Percentiles rank a stretch among this genome's conserved stretches.
Evolutionary conservation across 768 basidiomycete genomes (phyloP).

Genomic region (Roridomyces roridus): DNA sequence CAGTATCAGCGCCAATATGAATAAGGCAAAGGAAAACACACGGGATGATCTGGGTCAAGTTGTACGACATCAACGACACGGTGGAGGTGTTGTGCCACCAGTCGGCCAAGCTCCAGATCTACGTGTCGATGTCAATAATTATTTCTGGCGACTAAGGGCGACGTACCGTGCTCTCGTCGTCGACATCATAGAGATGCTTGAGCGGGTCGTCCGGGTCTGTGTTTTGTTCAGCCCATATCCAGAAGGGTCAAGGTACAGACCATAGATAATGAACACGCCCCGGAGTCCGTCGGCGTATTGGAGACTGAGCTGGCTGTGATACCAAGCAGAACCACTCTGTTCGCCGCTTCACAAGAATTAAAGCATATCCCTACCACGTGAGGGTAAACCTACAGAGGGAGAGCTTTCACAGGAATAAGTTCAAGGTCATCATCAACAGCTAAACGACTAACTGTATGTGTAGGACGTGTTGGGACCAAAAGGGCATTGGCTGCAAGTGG

Average conservation of each 20-base stretch:
- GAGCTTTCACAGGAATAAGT: too few relatives aligned
- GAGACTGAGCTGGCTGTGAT: slow-evolving; percentile 33
- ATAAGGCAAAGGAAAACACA: too few relatives aligned
- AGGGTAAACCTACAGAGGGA: slow-evolving; percentile 10
- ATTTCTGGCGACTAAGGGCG: neutral
- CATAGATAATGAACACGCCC: slow-evolving; percentile 28
- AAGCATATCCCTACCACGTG: too few relatives aligned
- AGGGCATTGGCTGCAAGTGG: slow-evolving; percentile 2
- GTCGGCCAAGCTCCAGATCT: slow-evolving; percentile 27
- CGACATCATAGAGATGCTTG: slow-evolving; percentile 17
- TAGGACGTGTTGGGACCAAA: slow-evolving; percentile 14
- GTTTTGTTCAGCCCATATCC: slow-evolving; percentile 3
- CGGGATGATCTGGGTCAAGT: slow-evolving; percentile 10
- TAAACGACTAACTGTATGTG: slow-evolving; percentile 10
- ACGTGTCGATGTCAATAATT: too few relatives aligned
- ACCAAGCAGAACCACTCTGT: slow-evolving; percentile 48
- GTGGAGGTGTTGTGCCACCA: slow-evolving; percentile 17
- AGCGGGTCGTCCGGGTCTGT: slow-evolving; percentile 15
- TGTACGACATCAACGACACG: neutral
- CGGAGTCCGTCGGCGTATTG: slow-evolving; percentile 47
- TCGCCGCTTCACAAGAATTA: slow-evolving; percentile 9
- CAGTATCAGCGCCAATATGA: too few relatives aligned
- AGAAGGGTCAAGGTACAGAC: neutral
- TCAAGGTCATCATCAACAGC: too few relatives aligned
- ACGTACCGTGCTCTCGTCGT: slow-evolving; percentile 36